Conservation (phyloP, 768 basidiomycete genomes). For the Glaciozyma antarctica region DNA sequence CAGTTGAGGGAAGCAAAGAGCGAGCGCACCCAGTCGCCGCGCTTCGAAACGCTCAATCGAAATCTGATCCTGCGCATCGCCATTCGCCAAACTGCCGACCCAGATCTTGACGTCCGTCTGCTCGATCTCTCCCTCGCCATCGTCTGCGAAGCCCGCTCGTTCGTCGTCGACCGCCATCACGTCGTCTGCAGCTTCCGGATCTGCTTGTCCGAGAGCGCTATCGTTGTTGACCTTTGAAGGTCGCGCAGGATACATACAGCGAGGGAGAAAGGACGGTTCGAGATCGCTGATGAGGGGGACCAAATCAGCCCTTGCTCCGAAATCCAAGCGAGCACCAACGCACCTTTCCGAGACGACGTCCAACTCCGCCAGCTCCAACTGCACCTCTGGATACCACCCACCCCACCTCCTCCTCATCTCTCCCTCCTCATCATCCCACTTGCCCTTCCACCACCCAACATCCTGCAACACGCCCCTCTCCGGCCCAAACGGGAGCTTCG, state of each 20-base stretch:
- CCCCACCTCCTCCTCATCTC: conserved; percentile 19
- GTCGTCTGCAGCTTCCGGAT: not conserved
- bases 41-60: not conserved
- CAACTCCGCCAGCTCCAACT: too few species aligned
- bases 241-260: not conserved
- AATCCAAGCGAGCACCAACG: not conserved
- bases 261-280: conserved; percentile 6
- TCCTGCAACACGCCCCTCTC: conserved; percentile 13
- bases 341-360: not conserved
- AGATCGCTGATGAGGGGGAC: not conserved
- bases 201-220: not conserved
- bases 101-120: not conserved
- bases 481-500: conserved; percentile 14
- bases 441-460: conserved; percentile 13
- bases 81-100: not conserved
- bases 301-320: too few species aligned
- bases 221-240: conserved; percentile 3
- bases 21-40: not conserved
- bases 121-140: not conserved
- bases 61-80: not conserved
- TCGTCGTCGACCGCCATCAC: conserved; percentile 8
- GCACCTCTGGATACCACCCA: conserved; percentile 21
- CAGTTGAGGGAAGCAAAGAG: not conserved
- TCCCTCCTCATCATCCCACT: conserved; percentile 1
- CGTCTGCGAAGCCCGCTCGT: not conserved